These are phyloP conservation scores for Trichophyton benhamiae DNA, from an alignment of 2,329 filamentous ascomycete species.

Conservation along the genomic window DNA sequence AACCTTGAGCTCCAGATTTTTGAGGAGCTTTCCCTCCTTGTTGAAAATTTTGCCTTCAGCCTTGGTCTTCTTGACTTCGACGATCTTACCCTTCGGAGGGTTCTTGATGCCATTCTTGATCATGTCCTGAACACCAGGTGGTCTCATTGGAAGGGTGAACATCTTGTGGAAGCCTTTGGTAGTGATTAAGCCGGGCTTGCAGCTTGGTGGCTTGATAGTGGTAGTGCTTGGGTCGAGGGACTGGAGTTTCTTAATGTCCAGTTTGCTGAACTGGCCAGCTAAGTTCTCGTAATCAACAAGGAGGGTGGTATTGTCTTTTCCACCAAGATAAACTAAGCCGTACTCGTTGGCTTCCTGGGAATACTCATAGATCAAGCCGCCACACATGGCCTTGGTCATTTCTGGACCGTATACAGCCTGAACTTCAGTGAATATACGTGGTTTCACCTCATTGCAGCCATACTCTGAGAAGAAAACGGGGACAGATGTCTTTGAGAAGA, in stretches of 20 bases:
- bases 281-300: slow-evolving; percentile 61
- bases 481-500: slow-evolving; percentile 46
- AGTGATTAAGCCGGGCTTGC: slow-evolving; percentile 54
- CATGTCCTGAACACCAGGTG: slow-evolving; percentile 55
- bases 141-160: slow-evolving; percentile 63
- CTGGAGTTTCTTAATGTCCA: slow-evolving; percentile 59
- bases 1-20: slow-evolving; percentile 48
- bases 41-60: slow-evolving; percentile 48
- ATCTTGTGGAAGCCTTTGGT: slow-evolving; percentile 56
- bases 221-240: slow-evolving; percentile 47
- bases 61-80: slow-evolving; percentile 44
- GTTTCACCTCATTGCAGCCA: slow-evolving; percentile 48
- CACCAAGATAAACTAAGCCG: slow-evolving; percentile 49
- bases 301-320: slow-evolving; percentile 46
- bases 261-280: slow-evolving; percentile 58
- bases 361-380: slow-evolving; percentile 44
- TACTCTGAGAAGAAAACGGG: slow-evolving; percentile 58
- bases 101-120: slow-evolving; percentile 63
- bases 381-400: slow-evolving; percentile 48
- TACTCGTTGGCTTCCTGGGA: slow-evolving; percentile 38
- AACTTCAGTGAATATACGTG: slow-evolving; percentile 50
- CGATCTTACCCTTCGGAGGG: slow-evolving; percentile 52
- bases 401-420: slow-evolving; percentile 46
- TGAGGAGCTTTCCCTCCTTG: slow-evolving; percentile 46
- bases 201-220: slow-evolving; percentile 48